These are phyloP conservation scores for Pyrenophora graminea DNA, from an alignment of 2,329 filamentous ascomycete genomes.

Conservation along the genomic window DNA sequence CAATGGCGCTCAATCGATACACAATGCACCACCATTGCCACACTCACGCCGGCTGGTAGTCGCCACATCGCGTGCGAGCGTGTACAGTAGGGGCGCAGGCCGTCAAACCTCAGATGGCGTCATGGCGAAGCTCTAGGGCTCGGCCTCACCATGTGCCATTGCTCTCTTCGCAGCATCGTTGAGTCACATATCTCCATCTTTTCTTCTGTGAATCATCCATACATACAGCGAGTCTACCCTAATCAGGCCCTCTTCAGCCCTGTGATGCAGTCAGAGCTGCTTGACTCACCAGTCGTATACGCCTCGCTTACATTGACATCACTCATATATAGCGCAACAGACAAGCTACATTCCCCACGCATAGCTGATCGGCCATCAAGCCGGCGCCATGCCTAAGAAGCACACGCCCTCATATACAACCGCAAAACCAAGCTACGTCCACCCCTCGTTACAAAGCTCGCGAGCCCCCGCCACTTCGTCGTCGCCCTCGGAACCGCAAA, in stretches of 20 bases:
- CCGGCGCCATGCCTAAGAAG: slow-evolving; percentile 54
- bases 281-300: slow-evolving; percentile 15
- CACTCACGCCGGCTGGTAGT: too few species aligned
- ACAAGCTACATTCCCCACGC: neutral
- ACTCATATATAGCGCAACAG: slow-evolving; percentile 11
- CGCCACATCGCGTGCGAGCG: slow-evolving; percentile 1
- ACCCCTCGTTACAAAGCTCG: slow-evolving; percentile 43
- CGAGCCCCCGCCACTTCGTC: slow-evolving; percentile 30
- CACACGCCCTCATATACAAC: slow-evolving; percentile 49
- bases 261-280: slow-evolving; percentile 6
- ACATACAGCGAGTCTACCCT: neutral
- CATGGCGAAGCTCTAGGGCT: slow-evolving; percentile 1
- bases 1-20: neutral
- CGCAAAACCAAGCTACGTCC: slow-evolving; percentile 47
- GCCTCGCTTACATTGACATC: slow-evolving; percentile 9
- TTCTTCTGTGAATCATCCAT: neutral
- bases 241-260: neutral
- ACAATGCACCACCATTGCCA: neutral
- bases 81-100: too few species aligned
- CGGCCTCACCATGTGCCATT: neutral
- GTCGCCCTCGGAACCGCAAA: slow-evolving; percentile 31
- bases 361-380: neutral
- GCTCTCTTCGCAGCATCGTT: neutral
- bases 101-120: slow-evolving; percentile 5
- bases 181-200: slow-evolving; percentile 7